Percentiles rank a stretch among this genome's conserved stretches.
phyloP scores from a whole-genome alignment of 1,139 yeast species.

The Zygosaccharomyces sapae region DNA sequence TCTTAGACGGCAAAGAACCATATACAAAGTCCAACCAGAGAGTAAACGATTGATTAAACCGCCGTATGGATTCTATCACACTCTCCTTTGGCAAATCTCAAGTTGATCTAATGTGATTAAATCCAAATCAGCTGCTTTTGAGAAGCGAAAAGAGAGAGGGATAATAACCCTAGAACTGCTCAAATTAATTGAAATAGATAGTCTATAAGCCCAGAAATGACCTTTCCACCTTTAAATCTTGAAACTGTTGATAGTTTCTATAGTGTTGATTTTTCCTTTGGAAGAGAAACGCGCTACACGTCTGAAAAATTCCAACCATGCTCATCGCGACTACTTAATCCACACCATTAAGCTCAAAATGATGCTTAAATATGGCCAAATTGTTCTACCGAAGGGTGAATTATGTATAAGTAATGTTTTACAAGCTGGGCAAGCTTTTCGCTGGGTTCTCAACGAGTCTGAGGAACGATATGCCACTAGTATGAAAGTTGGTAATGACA shows the following conservation, averaged over 20 bases:
- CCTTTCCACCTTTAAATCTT: neutral
- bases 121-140: neutral
- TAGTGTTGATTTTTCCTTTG: neutral
- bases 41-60: neutral
- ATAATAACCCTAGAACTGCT: neutral
- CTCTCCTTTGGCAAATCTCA: neutral
- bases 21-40: neutral
- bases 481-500: conserved; percentile 22
- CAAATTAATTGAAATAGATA: neutral
- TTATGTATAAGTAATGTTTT: conserved; percentile 63
- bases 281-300: conserved; percentile 5
- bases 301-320: neutral
- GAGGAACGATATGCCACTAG: conserved; percentile 23
- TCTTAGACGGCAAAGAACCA: neutral
- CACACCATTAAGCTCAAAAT: neutral
- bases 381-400: conserved; percentile 39
- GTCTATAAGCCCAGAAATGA: neutral
- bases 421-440: conserved; percentile 83
- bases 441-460: conserved; percentile 35
- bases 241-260: neutral
- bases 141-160: neutral
- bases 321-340: neutral
- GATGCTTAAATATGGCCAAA: conserved; percentile 12
- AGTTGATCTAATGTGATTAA: neutral
- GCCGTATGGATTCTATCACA: neutral